A percentile compares a stretch with the other conserved stretches of the same genome.
These are phyloP conservation scores for Sarocladium brachiariae DNA, from an alignment of 2,329 filamentous ascomycete genomes.

Conservation along the genomic window DNA sequence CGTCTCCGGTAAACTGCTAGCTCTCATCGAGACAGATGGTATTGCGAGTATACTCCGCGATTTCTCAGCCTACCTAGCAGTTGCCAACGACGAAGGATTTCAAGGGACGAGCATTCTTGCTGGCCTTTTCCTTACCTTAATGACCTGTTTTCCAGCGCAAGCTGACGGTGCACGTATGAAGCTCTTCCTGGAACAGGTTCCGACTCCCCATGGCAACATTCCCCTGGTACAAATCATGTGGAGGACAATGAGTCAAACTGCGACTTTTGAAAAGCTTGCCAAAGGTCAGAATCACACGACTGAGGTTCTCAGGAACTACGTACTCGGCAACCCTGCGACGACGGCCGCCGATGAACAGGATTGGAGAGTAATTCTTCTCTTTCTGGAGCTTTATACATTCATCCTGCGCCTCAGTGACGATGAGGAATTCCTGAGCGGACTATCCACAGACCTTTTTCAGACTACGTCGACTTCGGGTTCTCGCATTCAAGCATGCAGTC, in stretches of 20 bases:
- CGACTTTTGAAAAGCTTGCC: slow-evolving; percentile 27
- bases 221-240: slow-evolving; percentile 65
- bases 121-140: slow-evolving; percentile 76
- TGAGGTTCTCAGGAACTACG: slow-evolving; percentile 24
- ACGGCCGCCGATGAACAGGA: slow-evolving; percentile 40
- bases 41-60: slow-evolving; percentile 46
- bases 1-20: slow-evolving; percentile 58
- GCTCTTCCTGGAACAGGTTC: slow-evolving; percentile 57
- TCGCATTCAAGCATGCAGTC: slow-evolving; percentile 54
- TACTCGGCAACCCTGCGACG: slow-evolving; percentile 15
- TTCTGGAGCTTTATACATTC: slow-evolving; percentile 91
- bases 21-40: slow-evolving; percentile 67
- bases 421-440: slow-evolving; percentile 73
- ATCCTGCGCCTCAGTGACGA: slow-evolving; percentile 90
- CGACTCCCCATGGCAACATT: slow-evolving; percentile 47
- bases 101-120: slow-evolving; percentile 60
- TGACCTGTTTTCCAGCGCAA: slow-evolving; percentile 75
- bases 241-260: slow-evolving; percentile 48
- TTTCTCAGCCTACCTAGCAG: slow-evolving; percentile 24
- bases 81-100: slow-evolving; percentile 24
- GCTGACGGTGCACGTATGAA: slow-evolving; percentile 93
- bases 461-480: slow-evolving; percentile 20
- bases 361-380: slow-evolving; percentile 84
- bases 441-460: slow-evolving; percentile 22
- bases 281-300: slow-evolving; percentile 23